Evolutionary conservation across 2,329 filamentous ascomycete genomes (phyloP).

Genomic region (Pestalotiopsis fici): DNA sequence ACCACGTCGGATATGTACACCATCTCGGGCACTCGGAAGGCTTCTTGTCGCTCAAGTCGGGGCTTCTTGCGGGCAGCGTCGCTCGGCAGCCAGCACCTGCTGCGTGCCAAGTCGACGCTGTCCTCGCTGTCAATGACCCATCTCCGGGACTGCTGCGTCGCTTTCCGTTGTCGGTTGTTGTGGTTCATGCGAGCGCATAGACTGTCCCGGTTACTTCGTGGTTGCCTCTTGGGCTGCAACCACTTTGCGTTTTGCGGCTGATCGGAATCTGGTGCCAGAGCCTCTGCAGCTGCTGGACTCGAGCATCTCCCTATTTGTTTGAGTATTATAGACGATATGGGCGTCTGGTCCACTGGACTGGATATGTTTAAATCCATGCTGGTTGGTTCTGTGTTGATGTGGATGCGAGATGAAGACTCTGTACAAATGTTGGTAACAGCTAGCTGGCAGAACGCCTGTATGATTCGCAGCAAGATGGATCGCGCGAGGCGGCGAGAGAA

Average conservation of each 20-base stretch:
- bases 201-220: background rate
- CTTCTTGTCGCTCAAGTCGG: slow-evolving; percentile 26
- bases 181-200: slow-evolving; percentile 11
- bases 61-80: slow-evolving; percentile 18
- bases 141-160: slow-evolving; percentile 1
- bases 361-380: background rate
- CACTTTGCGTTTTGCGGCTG: background rate
- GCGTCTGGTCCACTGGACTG: background rate
- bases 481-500: slow-evolving; percentile 15
- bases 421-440: background rate
- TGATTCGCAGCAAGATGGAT: slow-evolving; percentile 3
- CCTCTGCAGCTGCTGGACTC: background rate
- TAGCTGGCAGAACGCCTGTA: background rate
- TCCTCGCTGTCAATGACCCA: slow-evolving; percentile 13
- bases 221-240: background rate
- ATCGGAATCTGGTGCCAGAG: background rate
- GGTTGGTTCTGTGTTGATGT: background rate
- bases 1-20: slow-evolving; percentile 17
- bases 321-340: slow-evolving; percentile 1
- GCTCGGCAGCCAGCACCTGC: slow-evolving; percentile 18
- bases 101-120: slow-evolving; percentile 6
- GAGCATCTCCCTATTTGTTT: background rate
- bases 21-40: slow-evolving; percentile 22
- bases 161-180: slow-evolving; percentile 12
- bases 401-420: background rate